Evolutionary conservation across 306 rosid species (phyloP), one percentile per base, ranked within the genome.

Genomic region (Sphenostylis stenocarpa): DNA sequence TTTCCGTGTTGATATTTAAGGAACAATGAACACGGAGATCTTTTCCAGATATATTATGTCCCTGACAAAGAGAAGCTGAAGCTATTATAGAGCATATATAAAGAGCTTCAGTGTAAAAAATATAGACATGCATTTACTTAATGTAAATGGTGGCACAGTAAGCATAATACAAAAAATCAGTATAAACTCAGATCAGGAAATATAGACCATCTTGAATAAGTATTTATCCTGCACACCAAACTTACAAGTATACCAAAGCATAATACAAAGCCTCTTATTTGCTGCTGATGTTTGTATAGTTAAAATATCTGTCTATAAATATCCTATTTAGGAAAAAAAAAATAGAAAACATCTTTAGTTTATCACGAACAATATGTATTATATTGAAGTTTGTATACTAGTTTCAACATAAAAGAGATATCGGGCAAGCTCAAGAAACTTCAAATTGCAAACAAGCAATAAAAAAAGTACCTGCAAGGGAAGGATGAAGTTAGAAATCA

Each of bases 401-500:
- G 21, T 47, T 45, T 69, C 71, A 34, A 21, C 33, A 58, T 33
- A 58, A 57, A 28, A 69, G 71, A 21, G 39, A 34, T 44, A 57
- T 13, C 10, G 20, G 43, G 72, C 61, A 78, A 58, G 53, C 48
- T 33, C 65, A 60, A 23, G 52, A 69, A 55, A 71, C 23, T 24
- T 62, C 66, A 26, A 24, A 62, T 24, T 19, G 47, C 21, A 72
- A 26, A 57, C 61, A 60, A 60, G 15, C 11, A 17, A 67, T 16
- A 31, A 53, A 66, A 68, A 67, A 73, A 9, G 43, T 72, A 94
- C 97, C 97, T 94, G 97, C 78, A 94, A 87, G 72, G 98, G 98
- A 83, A 94, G 97, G 82, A 94, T 90, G 85, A 94, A 94, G 85
- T 94, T 94, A 63, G 97, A 94, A 73, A 94, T 90, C 84, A 92